phyloP scores from a whole-genome alignment of 192 early-diverging fungal genomes.

The Lobosporangium transversale region DNA sequence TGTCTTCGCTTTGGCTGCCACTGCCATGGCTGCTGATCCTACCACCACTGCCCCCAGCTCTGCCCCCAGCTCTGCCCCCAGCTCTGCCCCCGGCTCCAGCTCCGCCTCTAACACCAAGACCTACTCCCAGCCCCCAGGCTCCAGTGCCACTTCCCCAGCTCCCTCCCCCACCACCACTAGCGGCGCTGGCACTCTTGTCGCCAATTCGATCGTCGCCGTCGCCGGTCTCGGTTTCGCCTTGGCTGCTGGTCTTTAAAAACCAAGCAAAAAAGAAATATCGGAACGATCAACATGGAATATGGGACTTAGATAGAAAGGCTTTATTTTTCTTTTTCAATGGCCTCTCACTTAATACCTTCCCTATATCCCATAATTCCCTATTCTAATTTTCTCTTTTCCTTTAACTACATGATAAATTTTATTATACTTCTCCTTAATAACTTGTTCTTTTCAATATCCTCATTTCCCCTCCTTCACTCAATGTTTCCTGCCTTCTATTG shows the following conservation, averaged over 20 bases:
- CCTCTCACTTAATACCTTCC: too few species aligned
- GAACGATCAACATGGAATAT: too few species aligned
- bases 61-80: not conserved
- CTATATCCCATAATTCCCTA: too few species aligned
- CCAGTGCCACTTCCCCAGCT: not conserved
- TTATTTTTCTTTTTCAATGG: too few species aligned
- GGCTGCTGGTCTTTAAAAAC: constrained; percentile 19
- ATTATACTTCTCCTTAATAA: too few species aligned
- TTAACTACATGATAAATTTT: too few species aligned
- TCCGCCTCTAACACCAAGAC: not conserved
- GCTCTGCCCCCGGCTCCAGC: not conserved
- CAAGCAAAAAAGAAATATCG: not conserved
- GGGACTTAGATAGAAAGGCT: too few species aligned
- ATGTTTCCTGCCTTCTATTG: too few species aligned
- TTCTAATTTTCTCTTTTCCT: too few species aligned
- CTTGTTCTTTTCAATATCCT: too few species aligned
- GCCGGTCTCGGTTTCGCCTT: constrained; percentile 17
- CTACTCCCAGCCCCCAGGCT: not conserved
- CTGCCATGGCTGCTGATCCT: not conserved
- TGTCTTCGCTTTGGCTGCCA: constrained; percentile 11
- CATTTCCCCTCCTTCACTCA: too few species aligned
- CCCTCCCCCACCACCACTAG: not conserved
- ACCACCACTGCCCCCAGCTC: not conserved
- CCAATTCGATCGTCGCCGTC: constrained; percentile 18
- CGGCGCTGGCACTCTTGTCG: not conserved